Percentiles rank a stretch among this genome's conserved stretches.
These are phyloP conservation scores for Arthroderma uncinatum DNA, from an alignment of 2,329 filamentous ascomycete genomes.

Conservation along the genomic window DNA sequence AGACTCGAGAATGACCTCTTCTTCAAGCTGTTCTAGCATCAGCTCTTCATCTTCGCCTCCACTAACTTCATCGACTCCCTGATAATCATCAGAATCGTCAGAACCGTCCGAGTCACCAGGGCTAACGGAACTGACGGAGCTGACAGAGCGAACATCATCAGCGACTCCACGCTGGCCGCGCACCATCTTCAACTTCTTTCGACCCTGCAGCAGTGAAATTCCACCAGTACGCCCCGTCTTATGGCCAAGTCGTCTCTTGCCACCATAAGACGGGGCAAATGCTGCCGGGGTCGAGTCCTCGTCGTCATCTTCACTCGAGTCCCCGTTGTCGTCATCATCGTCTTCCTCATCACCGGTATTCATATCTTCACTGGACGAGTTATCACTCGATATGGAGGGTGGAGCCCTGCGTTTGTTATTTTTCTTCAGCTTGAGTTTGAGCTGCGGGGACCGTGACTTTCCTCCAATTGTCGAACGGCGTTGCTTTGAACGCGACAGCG, in stretches of 20 bases:
- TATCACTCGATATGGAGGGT: conserved; percentile 19
- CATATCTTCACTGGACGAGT: conserved; percentile 33
- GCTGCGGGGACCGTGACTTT: conserved; percentile 2
- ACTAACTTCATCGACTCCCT: conserved; percentile 65
- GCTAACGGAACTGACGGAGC: conserved; percentile 13
- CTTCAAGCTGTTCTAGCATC: conserved; percentile 66
- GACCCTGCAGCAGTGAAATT: conserved; percentile 20
- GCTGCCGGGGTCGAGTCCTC: conserved; percentile 34
- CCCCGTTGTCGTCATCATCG: conserved; percentile 22
- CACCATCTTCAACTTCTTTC: conserved; percentile 26
- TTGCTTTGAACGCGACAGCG: conserved; percentile 1
- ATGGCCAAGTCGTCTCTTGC: conserved; percentile 24
- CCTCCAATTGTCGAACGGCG: conserved; percentile 12
- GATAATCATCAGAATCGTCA: conserved; percentile 42
- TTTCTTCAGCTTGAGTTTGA: conserved; percentile 5
- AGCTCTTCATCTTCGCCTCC: conserved; percentile 72
- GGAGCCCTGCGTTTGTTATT: conserved; percentile 18
- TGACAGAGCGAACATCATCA: conserved; percentile 6
- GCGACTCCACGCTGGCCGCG: conserved; percentile 5
- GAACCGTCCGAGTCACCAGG: conserved; percentile 8
- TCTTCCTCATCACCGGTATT: conserved; percentile 22
- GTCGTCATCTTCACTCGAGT: conserved; percentile 25
- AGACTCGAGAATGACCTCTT: conserved; percentile 54
- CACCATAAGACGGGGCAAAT: conserved; percentile 34
- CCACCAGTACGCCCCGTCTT: conserved; percentile 32